Conservation (phyloP, 371 early-diverging fungal genomes). For the Mucor racemosus region DNA sequence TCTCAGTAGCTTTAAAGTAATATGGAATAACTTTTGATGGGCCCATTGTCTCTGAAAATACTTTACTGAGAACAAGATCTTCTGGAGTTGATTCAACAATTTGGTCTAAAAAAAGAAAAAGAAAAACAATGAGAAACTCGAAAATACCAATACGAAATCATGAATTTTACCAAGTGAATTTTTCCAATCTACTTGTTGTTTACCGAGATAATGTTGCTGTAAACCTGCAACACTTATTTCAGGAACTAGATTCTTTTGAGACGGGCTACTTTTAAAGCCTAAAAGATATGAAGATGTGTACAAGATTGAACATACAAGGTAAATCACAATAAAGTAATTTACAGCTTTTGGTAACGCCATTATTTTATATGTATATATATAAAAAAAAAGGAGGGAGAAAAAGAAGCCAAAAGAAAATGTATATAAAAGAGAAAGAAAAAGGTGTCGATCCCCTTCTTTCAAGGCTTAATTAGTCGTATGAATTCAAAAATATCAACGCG, state of each 20-base stretch:
- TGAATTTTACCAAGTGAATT: constrained; percentile 26
- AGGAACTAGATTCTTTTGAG: constrained; percentile 4
- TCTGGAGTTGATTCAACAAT: constrained; percentile 39
- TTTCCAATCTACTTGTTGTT: constrained; percentile 38
- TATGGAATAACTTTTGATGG: constrained; percentile 69
- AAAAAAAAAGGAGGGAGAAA: background rate
- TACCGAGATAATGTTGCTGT: constrained; percentile 33
- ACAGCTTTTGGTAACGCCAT: constrained; percentile 36
- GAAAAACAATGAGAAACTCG: background rate
- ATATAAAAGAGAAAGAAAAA: constrained; percentile 8
- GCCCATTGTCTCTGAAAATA: constrained; percentile 68
- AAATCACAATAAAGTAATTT: constrained; percentile 26
- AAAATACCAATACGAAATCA: background rate
- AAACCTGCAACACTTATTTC: constrained; percentile 24
- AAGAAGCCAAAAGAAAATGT: background rate
- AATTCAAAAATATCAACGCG: background rate
- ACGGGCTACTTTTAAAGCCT: constrained; percentile 18
- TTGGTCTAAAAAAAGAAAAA: constrained; percentile 4
- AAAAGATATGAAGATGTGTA: constrained; percentile 34
- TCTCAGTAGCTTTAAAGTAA: constrained; percentile 57
- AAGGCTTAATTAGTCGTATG: background rate
- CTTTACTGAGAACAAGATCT: constrained; percentile 61
- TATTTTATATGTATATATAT: background rate
- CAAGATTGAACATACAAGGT: constrained; percentile 30
- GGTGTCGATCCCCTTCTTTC: constrained; percentile 7